Conservation (phyloP, 208 protist genomes). For the Leptomonas seymouri region DNA sequence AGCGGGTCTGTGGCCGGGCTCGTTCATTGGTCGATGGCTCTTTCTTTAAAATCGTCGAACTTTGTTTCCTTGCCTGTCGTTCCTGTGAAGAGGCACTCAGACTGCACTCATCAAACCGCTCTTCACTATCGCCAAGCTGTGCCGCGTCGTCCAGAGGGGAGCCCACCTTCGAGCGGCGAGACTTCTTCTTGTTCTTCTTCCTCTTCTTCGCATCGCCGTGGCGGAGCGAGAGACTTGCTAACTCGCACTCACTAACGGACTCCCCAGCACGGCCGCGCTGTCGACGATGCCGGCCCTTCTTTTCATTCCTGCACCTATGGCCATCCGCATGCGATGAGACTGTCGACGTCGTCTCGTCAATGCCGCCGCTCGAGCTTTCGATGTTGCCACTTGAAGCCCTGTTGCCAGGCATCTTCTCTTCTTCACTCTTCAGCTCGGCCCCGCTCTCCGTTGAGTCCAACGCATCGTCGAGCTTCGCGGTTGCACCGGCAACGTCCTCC, state of each 20-base stretch:
- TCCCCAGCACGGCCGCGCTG: neutral
- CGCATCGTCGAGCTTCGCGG: neutral
- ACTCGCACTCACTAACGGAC: neutral
- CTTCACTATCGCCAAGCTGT: neutral
- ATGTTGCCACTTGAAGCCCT: neutral
- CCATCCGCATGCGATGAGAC: neutral
- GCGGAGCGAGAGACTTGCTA: neutral
- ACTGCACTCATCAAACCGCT: neutral
- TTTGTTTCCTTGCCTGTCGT: too few relatives aligned
- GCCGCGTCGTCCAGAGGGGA: neutral
- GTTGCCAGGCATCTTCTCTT: neutral
- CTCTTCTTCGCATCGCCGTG: slow-evolving; percentile 2
- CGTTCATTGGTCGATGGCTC: neutral
- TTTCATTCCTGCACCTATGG: neutral
- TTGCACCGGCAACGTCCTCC: neutral
- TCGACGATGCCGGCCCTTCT: neutral
- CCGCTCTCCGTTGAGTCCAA: neutral
- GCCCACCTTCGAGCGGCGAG: slow-evolving; percentile 1
- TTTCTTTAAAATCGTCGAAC: neutral
- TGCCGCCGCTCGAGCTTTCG: neutral
- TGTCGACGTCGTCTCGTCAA: neutral
- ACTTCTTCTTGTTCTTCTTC: slow-evolving; percentile 2
- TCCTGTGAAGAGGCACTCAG: neutral
- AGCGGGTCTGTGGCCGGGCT: neutral
- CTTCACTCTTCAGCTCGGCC: too few relatives aligned